Conservation (phyloP, 1,139 yeast genomes). For the Kodamaea sp. region DNA sequence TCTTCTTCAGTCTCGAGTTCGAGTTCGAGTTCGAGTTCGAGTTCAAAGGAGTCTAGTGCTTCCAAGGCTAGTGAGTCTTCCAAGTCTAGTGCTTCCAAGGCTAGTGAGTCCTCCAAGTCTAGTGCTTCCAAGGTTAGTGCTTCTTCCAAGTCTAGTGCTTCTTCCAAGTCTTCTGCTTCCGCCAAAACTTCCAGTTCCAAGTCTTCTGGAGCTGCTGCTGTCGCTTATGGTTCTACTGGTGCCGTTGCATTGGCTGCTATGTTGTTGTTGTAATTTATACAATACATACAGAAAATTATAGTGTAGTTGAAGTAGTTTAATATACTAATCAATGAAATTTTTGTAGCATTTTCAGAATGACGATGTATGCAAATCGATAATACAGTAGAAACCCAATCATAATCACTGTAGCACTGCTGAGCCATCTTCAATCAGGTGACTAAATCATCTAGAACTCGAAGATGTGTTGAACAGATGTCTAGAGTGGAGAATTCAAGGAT, state of each 20-base stretch:
- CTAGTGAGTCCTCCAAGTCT: conserved; percentile 9
- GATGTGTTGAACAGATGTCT: too few species aligned
- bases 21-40: conserved; percentile 7
- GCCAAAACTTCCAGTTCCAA: not conserved
- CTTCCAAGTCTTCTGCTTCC: conserved; percentile 14
- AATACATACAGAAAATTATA: not conserved
- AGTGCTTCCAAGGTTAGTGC: conserved; percentile 3
- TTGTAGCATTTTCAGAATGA: not conserved
- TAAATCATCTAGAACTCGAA: too few species aligned
- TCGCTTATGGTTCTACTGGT: conserved; percentile 21
- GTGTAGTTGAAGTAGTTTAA: too few species aligned
- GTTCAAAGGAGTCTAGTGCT: conserved; percentile 10
- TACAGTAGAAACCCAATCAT: not conserved
- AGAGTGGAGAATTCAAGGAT: too few species aligned
- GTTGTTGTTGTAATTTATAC: conserved; percentile 23
- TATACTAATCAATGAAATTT: not conserved
- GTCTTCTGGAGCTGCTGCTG: conserved; percentile 13
- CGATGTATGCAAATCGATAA: not conserved
- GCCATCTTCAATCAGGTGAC: not conserved
- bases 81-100: conserved; percentile 8
- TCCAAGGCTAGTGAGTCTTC: too few species aligned
- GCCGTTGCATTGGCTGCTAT: conserved; percentile 29
- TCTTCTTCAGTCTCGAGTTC: conserved; percentile 9
- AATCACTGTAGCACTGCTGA: not conserved
- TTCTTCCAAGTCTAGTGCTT: conserved; percentile 7